Evolutionary conservation across 2,329 filamentous ascomycete genomes (phyloP).

Genomic region (Pyricularia pennisetigena): DNA sequence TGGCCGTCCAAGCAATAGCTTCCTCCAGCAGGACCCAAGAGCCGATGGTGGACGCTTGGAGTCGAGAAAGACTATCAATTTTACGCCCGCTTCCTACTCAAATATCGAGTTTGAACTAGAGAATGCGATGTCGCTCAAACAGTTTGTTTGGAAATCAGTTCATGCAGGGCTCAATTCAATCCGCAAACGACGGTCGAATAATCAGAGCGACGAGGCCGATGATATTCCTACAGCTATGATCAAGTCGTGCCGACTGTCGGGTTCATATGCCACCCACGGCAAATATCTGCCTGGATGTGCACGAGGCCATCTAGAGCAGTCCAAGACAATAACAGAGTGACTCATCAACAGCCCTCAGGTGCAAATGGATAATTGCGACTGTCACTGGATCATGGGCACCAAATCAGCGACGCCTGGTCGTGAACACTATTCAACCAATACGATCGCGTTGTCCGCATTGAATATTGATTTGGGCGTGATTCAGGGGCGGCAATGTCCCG

Average conservation of each 20-base stretch:
- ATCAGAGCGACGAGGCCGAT: neutral
- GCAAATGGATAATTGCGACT: neutral
- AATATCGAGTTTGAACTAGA: neutral
- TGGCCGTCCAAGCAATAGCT: neutral
- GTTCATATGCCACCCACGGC: no score
- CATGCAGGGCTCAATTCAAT: neutral
- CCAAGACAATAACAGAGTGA: neutral
- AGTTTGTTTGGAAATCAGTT: neutral
- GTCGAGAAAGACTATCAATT: neutral
- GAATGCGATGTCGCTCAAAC: neutral
- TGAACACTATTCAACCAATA: no score
- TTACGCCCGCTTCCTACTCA: neutral
- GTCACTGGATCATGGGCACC: neutral
- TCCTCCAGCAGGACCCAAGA: neutral
- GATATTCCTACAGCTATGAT: neutral
- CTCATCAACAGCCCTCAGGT: neutral
- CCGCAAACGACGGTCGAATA: neutral
- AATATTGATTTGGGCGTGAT: neutral
- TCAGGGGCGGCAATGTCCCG: neutral
- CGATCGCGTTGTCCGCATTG: neutral
- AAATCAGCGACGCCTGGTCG: no score
- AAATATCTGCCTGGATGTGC: neutral
- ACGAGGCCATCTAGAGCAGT: neutral
- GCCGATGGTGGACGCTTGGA: neutral
- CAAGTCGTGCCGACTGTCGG: neutral